These are phyloP conservation scores for Psidium friedrichsthalianum DNA, from an alignment of 345 rosid genomes.

Conservation along the genomic window DNA sequence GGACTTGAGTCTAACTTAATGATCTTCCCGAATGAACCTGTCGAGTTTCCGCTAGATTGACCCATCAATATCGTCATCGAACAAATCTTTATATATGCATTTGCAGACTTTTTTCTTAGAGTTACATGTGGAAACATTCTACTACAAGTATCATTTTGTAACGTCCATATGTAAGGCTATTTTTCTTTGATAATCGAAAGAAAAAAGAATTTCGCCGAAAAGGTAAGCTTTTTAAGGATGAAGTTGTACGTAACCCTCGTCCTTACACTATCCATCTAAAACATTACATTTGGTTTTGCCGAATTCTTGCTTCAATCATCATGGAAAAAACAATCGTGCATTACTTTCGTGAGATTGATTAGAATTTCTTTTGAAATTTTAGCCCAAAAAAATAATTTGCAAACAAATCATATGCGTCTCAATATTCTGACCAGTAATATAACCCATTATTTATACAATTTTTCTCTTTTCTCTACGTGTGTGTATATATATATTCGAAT, in stretches of 20 bases:
- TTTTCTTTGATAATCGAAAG: too few species aligned
- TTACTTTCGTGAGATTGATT: not conserved
- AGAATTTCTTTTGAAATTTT: not conserved
- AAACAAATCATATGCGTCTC: not conserved
- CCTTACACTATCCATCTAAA: not conserved
- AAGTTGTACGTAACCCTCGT: not conserved
- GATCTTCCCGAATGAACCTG: not conserved
- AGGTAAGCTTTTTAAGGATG: too few species aligned
- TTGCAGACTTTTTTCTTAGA: not conserved
- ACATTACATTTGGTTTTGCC: not conserved
- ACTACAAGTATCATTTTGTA: not conserved
- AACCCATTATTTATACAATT: not conserved
- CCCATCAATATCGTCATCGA: not conserved
- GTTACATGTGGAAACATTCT: not conserved
- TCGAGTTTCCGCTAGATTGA: not conserved
- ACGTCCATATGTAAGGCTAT: not conserved
- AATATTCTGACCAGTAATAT: not conserved
- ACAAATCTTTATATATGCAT: not conserved
- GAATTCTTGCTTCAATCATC: not conserved
- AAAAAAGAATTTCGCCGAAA: too few species aligned
- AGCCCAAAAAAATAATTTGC: not conserved
- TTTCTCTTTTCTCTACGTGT: not conserved
- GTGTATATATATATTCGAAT: not conserved
- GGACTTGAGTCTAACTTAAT: fast-evolving
- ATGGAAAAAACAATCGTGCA: not conserved